Conservation (phyloP, 1,284 basidiomycete genomes). For the Puccinia polysora region DNA sequence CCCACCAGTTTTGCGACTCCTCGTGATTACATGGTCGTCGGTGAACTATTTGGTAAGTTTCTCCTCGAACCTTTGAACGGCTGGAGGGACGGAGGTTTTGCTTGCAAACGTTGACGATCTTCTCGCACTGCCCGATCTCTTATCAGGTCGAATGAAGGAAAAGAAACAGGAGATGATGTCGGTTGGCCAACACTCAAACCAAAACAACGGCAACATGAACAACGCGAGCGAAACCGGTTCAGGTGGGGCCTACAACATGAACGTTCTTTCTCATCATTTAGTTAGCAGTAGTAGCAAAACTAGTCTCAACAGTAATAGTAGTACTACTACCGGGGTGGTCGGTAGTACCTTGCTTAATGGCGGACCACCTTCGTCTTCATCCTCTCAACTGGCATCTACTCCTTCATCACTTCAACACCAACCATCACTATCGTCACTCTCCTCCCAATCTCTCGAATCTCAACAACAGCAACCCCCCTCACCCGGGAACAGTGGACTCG, state of each 20-base stretch:
- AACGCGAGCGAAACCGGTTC: not conserved
- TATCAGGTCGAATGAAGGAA: slow-evolving; percentile 38
- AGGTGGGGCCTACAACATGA: not conserved
- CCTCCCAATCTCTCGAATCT: too few relatives aligned
- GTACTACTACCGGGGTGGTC: too few relatives aligned
- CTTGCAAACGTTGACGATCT: too few relatives aligned
- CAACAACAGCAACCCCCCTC: not conserved
- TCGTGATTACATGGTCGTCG: slow-evolving; percentile 42
- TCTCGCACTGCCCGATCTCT: too few relatives aligned
- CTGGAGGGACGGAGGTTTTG: too few relatives aligned
- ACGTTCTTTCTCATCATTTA: not conserved
- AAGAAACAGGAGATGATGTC: slow-evolving; percentile 40
- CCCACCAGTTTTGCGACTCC: slow-evolving; percentile 41
- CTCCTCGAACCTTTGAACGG: not conserved
- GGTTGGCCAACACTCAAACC: not conserved
- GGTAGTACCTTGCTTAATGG: too few relatives aligned
- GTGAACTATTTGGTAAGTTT: slow-evolving; percentile 40
- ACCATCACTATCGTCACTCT: too few relatives aligned
- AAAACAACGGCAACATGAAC: not conserved
- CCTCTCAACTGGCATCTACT: too few relatives aligned
- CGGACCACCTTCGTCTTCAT: too few relatives aligned
- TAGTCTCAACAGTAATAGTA: not conserved
- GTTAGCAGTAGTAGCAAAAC: slow-evolving; percentile 4
- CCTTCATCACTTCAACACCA: too few relatives aligned
- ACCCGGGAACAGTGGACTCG: not conserved